phyloP scores from a whole-genome alignment of 2,329 filamentous ascomycete genomes.

The Furcasterigmium sp. region DNA sequence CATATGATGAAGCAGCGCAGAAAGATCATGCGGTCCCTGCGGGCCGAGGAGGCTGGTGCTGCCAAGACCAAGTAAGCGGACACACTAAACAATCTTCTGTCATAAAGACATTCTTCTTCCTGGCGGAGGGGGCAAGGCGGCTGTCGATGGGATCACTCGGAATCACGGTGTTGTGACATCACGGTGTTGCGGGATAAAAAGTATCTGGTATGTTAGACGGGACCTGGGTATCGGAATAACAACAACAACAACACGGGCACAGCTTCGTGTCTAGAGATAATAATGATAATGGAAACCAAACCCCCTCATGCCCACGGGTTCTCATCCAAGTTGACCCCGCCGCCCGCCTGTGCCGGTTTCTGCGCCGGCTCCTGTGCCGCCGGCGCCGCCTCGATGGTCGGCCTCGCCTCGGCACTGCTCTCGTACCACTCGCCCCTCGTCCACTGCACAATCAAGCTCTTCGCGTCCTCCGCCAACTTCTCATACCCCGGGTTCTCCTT shows the following conservation, averaged over 20 bases:
- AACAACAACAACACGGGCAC: no score
- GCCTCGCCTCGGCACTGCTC: constrained; percentile 34
- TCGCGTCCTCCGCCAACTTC: constrained; percentile 59
- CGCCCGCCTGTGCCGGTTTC: no score
- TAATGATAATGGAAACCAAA: not conserved
- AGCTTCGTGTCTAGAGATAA: constrained; percentile 2
- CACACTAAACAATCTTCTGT: no score
- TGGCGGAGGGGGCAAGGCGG: no score
- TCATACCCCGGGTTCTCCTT: constrained; percentile 69
- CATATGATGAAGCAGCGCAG: constrained; percentile 91
- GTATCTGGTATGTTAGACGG: no score
- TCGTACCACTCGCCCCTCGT: constrained; percentile 62
- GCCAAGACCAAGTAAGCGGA: constrained; percentile 7
- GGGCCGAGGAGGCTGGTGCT: constrained; percentile 28
- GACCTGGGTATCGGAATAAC: not conserved
- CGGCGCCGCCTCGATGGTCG: constrained; percentile 9
- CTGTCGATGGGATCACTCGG: no score
- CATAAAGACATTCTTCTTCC: no score
- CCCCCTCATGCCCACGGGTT: constrained; percentile 2
- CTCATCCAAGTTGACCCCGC: constrained; percentile 1
- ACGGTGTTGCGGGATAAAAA: no score
- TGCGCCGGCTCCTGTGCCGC: constrained; percentile 5
- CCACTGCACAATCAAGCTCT: constrained; percentile 62
- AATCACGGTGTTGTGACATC: no score
- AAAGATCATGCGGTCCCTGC: constrained; percentile 67